A percentile compares a stretch with the other conserved stretches of the same genome.
Evolutionary conservation across 2,329 filamentous ascomycete genomes (phyloP).

Genomic region (Phyllosticta citrichinensis): DNA sequence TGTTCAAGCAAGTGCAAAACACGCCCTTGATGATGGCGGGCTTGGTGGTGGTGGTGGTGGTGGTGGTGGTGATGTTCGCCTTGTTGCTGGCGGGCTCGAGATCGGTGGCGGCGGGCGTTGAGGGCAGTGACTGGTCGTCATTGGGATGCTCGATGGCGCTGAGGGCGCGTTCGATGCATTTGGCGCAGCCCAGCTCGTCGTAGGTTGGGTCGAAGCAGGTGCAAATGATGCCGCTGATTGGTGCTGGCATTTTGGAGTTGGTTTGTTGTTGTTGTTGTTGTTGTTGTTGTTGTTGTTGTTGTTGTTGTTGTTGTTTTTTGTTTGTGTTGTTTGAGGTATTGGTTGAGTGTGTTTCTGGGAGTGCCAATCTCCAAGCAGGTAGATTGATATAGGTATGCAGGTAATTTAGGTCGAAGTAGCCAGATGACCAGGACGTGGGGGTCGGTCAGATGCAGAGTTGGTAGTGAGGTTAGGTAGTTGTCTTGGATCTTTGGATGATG

Average conservation of each 20-base stretch:
- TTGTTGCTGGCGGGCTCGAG: not conserved
- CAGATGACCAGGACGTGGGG: not conserved
- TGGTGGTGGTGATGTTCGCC: not conserved
- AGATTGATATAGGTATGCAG: not conserved
- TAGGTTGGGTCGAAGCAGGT: conserved; percentile 8
- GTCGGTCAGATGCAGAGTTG: not conserved
- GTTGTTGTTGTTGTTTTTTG: not conserved
- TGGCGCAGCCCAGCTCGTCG: conserved; percentile 9
- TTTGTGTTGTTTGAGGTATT: not conserved
- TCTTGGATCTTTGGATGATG: not conserved
- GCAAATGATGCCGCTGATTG: conserved; percentile 6
- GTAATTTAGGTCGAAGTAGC: not conserved
- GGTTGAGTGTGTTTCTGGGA: not conserved
- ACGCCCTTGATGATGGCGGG: conserved; percentile 4
- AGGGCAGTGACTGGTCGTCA: not conserved
- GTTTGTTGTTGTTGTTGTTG: not conserved
- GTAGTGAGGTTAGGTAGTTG: not conserved
- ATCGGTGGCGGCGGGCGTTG: conserved; percentile 1
- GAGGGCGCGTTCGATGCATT: conserved; percentile 7
- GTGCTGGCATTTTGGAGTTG: not conserved
- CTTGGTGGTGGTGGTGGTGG: not conserved
- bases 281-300: too few relatives aligned
- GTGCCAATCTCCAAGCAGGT: not conserved
- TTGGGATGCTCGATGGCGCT: conserved; percentile 7
- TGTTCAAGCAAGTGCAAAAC: conserved; percentile 10